These are phyloP conservation scores for Hirsutella minnesotensis DNA, from an alignment of 2,329 filamentous ascomycete species.

Conservation along the genomic window DNA sequence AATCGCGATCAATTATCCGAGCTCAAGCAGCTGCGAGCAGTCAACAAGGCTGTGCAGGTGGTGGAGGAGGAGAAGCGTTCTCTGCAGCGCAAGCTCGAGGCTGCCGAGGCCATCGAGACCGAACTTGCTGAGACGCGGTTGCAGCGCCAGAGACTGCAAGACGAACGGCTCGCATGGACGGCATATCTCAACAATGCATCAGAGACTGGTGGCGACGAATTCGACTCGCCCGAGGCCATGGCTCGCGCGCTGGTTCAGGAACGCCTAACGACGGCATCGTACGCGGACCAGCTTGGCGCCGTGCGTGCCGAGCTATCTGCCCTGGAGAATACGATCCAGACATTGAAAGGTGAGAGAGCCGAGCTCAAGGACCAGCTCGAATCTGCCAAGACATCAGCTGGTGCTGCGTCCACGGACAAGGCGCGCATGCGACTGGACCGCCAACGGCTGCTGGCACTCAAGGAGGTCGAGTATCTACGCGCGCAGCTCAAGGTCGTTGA, in stretches of 20 bases:
- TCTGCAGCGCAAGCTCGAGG: conserved; percentile 64
- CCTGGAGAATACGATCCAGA: conserved; percentile 63
- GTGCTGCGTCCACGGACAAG: conserved; percentile 46
- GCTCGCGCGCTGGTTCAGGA: conserved; percentile 77
- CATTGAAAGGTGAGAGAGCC: conserved; percentile 57
- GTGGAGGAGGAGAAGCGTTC: conserved; percentile 91
- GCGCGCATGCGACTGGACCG: conserved; percentile 67
- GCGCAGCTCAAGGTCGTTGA: conserved; percentile 86
- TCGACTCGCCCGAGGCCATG: conserved; percentile 79
- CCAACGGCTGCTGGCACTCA: conserved; percentile 72
- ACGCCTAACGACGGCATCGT: conserved; percentile 63
- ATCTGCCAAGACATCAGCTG: conserved; percentile 44
- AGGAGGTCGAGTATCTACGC: conserved; percentile 88
- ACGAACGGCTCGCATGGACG: conserved; percentile 79
- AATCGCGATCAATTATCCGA: conserved; percentile 73
- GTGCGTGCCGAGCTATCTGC: conserved; percentile 68
- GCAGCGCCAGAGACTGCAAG: conserved; percentile 76
- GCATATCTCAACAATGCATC: conserved; percentile 66
- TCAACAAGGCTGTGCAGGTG: conserved; percentile 79
- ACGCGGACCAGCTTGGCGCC: conserved; percentile 70
- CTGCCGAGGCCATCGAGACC: conserved; percentile 60
- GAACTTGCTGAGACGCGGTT: conserved; percentile 71
- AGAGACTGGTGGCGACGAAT: conserved; percentile 52
- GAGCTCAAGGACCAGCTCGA: conserved; percentile 58
- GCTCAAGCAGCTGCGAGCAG: conserved; percentile 67